Evolutionary conservation across 306 rosid genomes (phyloP).

Genomic region (Glycine tomentella): DNA sequence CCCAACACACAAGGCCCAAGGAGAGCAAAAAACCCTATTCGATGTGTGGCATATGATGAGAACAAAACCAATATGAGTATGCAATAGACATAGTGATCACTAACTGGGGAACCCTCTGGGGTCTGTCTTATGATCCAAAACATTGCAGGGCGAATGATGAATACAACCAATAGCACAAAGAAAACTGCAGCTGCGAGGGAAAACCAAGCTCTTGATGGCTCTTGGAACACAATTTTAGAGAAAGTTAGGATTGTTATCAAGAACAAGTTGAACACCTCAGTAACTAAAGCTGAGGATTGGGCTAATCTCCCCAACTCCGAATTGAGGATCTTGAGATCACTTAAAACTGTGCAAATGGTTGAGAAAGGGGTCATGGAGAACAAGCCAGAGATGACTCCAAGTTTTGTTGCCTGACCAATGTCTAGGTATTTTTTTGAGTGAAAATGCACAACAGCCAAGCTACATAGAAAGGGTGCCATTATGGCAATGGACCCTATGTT

Average conservation of each 20-base stretch:
- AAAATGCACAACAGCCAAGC: constrained; percentile 5
- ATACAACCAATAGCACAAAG: constrained; percentile 30
- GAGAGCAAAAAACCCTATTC: constrained; percentile 39
- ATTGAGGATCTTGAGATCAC: constrained; percentile 66
- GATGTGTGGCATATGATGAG: constrained; percentile 38
- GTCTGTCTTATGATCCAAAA: constrained; percentile 70
- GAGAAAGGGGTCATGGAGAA: constrained; percentile 57
- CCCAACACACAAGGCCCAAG: constrained; percentile 69
- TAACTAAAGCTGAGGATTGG: constrained; percentile 59
- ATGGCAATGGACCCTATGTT: constrained; percentile 49
- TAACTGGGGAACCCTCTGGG: constrained; percentile 67
- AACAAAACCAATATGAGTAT: constrained; percentile 47
- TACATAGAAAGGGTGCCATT: constrained; percentile 52
- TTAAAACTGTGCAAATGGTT: constrained; percentile 55
- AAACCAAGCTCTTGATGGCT: not conserved
- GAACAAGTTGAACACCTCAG: constrained; percentile 51
- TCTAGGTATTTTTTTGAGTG: not conserved
- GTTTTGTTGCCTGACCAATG: not conserved
- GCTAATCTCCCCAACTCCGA: constrained; percentile 71
- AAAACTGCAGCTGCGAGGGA: not conserved
- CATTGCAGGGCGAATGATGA: constrained; percentile 58
- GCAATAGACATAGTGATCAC: constrained; percentile 53
- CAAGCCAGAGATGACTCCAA: constrained; percentile 24
- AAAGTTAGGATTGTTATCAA: not conserved
- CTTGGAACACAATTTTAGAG: not conserved